Percentiles rank a stretch among this genome's conserved stretches.
These are phyloP conservation scores for Saururus chinensis DNA, from an alignment of 164 flowering plant genomes.

Conservation along the genomic window DNA sequence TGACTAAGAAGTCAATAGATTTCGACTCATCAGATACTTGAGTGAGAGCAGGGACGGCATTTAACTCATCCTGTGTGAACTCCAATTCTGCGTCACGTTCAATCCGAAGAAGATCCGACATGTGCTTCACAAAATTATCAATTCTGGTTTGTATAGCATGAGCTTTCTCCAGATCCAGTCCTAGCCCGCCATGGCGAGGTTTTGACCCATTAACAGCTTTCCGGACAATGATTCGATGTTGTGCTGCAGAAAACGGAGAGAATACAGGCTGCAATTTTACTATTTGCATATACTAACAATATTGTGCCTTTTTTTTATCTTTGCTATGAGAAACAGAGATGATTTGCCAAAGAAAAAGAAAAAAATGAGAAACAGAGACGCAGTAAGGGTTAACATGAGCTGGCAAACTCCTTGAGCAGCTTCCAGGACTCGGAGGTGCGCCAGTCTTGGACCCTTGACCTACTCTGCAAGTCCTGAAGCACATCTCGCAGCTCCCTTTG, in stretches of 20 bases:
- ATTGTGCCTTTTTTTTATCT: background rate
- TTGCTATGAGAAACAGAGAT: background rate
- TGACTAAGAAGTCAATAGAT: conserved; percentile 81
- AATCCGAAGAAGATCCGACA: conserved; percentile 71
- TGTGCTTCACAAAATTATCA: conserved; percentile 49
- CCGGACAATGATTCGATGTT: conserved; percentile 63
- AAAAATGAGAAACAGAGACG: background rate
- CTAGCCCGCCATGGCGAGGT: conserved; percentile 43
- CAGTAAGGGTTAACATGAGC: conserved; percentile 62
- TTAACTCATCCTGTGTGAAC: conserved; percentile 79
- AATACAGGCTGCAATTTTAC: too few species aligned
- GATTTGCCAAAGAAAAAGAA: background rate
- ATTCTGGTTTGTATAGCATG: conserved; percentile 63
- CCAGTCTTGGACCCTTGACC: conserved; percentile 42
- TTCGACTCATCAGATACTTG: conserved; percentile 41
- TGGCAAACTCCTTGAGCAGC: conserved; percentile 68
- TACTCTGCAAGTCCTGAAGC: conserved; percentile 39
- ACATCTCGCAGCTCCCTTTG: conserved; percentile 79
- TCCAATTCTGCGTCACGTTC: conserved; percentile 93
- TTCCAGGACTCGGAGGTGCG: conserved; percentile 64
- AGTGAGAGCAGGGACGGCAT: conserved; percentile 68
- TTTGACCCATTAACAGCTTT: conserved; percentile 30
- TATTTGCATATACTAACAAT: too few species aligned
- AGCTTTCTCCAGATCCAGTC: conserved; percentile 61
- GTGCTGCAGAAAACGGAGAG: conserved; percentile 35